Percentiles rank a stretch among this genome's conserved stretches.
Conservation (phyloP, 2,329 filamentous ascomycete species). For the Botrytis galanthina region DNA sequence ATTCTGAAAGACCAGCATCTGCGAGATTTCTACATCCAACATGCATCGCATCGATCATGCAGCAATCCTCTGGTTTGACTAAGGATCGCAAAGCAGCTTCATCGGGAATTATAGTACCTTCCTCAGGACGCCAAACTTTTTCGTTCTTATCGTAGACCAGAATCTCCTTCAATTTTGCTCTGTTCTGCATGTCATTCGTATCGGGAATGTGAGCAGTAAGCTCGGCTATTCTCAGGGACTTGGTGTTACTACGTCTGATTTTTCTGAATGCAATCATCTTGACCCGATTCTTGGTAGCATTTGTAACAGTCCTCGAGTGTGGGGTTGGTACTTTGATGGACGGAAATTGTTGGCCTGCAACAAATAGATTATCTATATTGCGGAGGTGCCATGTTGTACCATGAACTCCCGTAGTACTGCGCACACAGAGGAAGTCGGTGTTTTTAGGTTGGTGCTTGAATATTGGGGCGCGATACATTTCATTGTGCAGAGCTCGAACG, state of each 20-base stretch:
- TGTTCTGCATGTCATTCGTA: slow-evolving; percentile 90
- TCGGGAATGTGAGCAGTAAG: slow-evolving; percentile 91
- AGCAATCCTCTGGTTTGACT: slow-evolving; percentile 95
- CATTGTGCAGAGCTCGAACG: slow-evolving; percentile 87
- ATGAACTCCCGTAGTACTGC: slow-evolving; percentile 74
- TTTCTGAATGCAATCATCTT: slow-evolving; percentile 94
- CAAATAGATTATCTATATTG: slow-evolving; percentile 85
- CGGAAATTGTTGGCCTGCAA: slow-evolving; percentile 90
- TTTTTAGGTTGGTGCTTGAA: slow-evolving; percentile 78
- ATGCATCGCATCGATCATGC: slow-evolving; percentile 93
- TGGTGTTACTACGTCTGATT: slow-evolving; percentile 70
- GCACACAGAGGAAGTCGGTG: slow-evolving; percentile 83
- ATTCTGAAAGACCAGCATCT: slow-evolving; percentile 81
- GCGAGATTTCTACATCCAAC: slow-evolving; percentile 86
- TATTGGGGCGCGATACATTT: slow-evolving; percentile 91
- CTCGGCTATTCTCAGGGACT: slow-evolving; percentile 71
- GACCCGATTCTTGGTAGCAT: slow-evolving; percentile 92
- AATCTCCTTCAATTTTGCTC: slow-evolving; percentile 96
- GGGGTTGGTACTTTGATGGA: slow-evolving; percentile 89
- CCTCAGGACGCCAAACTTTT: slow-evolving; percentile 76
- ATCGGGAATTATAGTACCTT: slow-evolving; percentile 73
- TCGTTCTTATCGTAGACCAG: slow-evolving; percentile 84
- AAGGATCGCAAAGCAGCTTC: slow-evolving; percentile 77
- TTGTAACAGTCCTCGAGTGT: slow-evolving; percentile 91
- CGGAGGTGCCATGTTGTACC: slow-evolving; percentile 80